A percentile compares a stretch with the other conserved stretches of the same genome.
Evolutionary conservation across 495 filamentous ascomycete genomes (phyloP).

Genomic region (Lepidopterella palustris): DNA sequence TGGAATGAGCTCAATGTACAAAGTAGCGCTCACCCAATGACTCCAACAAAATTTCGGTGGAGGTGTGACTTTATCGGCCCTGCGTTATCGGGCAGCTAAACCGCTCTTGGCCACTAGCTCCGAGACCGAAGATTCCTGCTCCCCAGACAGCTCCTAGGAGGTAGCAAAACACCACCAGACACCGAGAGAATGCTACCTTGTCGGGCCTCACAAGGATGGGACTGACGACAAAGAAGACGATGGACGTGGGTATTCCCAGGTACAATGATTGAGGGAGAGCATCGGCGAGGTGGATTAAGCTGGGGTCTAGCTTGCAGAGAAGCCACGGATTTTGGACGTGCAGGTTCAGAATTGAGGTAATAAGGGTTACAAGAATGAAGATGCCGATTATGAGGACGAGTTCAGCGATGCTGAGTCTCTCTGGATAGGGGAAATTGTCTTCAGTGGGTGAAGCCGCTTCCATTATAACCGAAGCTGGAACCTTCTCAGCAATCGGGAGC

Average conservation of each 20-base stretch:
- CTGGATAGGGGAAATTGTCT: neutral
- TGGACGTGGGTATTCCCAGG: neutral
- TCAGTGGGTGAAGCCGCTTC: neutral
- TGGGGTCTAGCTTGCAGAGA: neutral
- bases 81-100: constrained; percentile 1
- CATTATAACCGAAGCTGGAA: neutral
- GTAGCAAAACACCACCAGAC: neutral
- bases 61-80: neutral
- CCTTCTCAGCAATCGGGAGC: neutral
- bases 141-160: neutral
- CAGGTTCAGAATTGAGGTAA: neutral
- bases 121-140: neutral
- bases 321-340: neutral
- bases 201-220: neutral
- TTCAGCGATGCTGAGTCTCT: neutral
- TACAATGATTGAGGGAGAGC: neutral
- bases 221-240: neutral
- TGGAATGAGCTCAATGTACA: neutral
- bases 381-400: neutral
- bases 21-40: neutral
- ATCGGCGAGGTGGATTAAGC: neutral
- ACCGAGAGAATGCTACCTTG: neutral
- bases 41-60: constrained; percentile 1
- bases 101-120: neutral
- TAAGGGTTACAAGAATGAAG: neutral